Evolutionary conservation across 805 yeast genomes (phyloP).

Genomic region (Candida fluviatilis): DNA sequence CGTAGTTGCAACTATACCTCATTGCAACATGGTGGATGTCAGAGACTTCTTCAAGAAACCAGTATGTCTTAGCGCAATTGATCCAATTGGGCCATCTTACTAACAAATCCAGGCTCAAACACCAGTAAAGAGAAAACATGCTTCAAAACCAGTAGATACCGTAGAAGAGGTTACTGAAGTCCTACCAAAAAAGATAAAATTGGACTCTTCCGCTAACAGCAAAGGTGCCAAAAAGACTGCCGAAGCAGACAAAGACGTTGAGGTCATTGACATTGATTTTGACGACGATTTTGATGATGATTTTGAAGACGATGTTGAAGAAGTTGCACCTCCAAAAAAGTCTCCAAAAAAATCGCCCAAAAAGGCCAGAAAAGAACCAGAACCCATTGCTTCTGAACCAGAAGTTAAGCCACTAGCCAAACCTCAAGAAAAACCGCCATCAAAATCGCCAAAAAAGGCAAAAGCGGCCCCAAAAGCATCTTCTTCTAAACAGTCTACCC

Average conservation of each 20-base stretch:
- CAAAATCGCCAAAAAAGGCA: constrained; percentile 5
- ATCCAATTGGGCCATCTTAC: constrained; percentile 1
- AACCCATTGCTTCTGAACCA: constrained; percentile 11
- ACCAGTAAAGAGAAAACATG: not conserved
- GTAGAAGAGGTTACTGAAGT: constrained; percentile 8
- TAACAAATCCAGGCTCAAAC: constrained; percentile 5
- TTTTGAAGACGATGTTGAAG: constrained; percentile 13
- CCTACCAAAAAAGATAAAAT: constrained; percentile 7
- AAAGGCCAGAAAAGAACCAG: constrained; percentile 4
- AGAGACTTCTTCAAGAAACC: constrained; percentile 4
- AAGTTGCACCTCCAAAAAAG: constrained; percentile 6
- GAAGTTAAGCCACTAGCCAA: constrained; percentile 3
- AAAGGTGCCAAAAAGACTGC: constrained; percentile 5
- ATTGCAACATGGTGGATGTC: constrained; percentile 2
- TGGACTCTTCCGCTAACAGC: constrained; percentile 9
- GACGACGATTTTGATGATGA: constrained; percentile 26
- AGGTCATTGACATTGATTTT: constrained; percentile 17
- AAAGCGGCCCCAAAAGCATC: constrained; percentile 5
- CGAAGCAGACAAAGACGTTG: constrained; percentile 24
- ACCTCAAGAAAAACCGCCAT: constrained; percentile 6
- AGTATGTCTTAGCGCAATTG: constrained; percentile 2
- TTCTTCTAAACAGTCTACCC: constrained; percentile 4
- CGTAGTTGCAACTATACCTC: no score
- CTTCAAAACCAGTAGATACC: constrained; percentile 5
- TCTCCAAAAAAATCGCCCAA: constrained; percentile 6